phyloP scores from a whole-genome alignment of 2,329 filamentous ascomycete species.

The Diaporthe destruens region DNA sequence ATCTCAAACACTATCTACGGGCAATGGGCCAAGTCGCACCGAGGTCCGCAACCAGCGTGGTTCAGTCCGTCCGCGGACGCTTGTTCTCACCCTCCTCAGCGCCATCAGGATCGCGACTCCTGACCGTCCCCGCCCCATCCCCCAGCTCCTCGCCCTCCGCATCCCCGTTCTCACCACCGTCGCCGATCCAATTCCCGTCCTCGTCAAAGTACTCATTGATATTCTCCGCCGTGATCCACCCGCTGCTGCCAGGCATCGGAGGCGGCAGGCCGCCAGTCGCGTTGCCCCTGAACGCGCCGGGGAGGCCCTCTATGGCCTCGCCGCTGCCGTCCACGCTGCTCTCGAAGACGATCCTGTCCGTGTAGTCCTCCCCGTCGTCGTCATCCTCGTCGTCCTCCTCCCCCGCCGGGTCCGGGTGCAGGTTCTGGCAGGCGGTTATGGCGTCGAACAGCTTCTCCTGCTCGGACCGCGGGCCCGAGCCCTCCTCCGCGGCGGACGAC shows the following conservation, averaged over 20 bases:
- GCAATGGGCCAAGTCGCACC: neutral
- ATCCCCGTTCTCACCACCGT: slow-evolving; percentile 49
- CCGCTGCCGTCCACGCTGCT: slow-evolving; percentile 69
- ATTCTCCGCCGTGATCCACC: slow-evolving; percentile 94
- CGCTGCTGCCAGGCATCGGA: slow-evolving; percentile 78
- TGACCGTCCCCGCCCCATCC: slow-evolving; percentile 72
- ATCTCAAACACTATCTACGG: neutral
- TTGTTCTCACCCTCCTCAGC: slow-evolving; percentile 60
- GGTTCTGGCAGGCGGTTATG: slow-evolving; percentile 79
- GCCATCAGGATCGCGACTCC: slow-evolving; percentile 59
- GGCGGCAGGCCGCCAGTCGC: slow-evolving; percentile 69
- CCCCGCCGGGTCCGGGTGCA: slow-evolving; percentile 78
- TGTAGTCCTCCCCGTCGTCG: slow-evolving; percentile 67
- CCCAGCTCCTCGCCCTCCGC: slow-evolving; percentile 66
- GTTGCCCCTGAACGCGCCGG: slow-evolving; percentile 65
- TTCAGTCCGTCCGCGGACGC: slow-evolving; percentile 59
- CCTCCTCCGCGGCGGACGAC: slow-evolving; percentile 43
- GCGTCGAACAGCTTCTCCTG: slow-evolving; percentile 72
- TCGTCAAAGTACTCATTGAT: slow-evolving; percentile 86
- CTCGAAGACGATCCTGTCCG: slow-evolving; percentile 70
- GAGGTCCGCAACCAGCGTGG: neutral
- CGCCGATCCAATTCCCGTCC: slow-evolving; percentile 81
- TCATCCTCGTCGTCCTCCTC: slow-evolving; percentile 70
- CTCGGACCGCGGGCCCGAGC: slow-evolving; percentile 47
- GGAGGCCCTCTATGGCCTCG: slow-evolving; percentile 68